A percentile compares a stretch with the other conserved stretches of the same genome.
phyloP scores from a whole-genome alignment of 441 rosid species.

The Gossypium aridum region DNA sequence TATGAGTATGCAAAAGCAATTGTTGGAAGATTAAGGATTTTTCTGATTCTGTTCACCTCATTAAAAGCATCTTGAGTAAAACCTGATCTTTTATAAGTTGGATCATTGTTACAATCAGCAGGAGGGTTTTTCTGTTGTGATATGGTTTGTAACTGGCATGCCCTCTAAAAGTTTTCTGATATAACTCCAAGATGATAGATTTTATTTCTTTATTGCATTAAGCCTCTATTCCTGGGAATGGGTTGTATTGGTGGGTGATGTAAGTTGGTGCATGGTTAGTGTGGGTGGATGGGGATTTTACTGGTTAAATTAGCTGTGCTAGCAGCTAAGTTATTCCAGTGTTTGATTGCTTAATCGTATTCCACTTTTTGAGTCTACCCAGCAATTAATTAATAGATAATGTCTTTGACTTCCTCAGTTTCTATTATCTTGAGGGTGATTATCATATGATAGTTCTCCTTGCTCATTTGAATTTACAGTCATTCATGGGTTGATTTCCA shows the following conservation, averaged over 20 bases:
- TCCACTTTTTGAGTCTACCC: background rate
- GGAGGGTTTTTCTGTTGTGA: background rate
- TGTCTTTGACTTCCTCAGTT: background rate
- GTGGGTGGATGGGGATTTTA: background rate
- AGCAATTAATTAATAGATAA: background rate
- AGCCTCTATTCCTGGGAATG: background rate
- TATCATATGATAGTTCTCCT: background rate
- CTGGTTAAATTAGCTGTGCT: conserved; percentile 1
- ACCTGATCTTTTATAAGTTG: background rate
- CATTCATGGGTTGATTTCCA: conserved; percentile 6
- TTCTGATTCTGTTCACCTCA: background rate
- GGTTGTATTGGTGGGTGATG: background rate
- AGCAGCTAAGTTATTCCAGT: background rate
- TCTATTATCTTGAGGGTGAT: background rate
- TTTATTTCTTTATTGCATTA: background rate
- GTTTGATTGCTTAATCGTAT: conserved; percentile 2
- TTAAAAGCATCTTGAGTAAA: background rate
- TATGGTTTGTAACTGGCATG: background rate
- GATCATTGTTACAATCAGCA: background rate
- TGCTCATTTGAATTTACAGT: conserved; percentile 10
- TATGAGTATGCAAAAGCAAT: background rate
- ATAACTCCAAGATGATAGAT: background rate
- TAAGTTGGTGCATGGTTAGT: background rate
- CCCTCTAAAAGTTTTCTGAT: background rate
- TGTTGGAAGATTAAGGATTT: background rate